A percentile compares a stretch with the other conserved stretches of the same genome.
Evolutionary conservation across 176 grass and related monocot genomes (phyloP).

Genomic region (Musa itinerans): DNA sequence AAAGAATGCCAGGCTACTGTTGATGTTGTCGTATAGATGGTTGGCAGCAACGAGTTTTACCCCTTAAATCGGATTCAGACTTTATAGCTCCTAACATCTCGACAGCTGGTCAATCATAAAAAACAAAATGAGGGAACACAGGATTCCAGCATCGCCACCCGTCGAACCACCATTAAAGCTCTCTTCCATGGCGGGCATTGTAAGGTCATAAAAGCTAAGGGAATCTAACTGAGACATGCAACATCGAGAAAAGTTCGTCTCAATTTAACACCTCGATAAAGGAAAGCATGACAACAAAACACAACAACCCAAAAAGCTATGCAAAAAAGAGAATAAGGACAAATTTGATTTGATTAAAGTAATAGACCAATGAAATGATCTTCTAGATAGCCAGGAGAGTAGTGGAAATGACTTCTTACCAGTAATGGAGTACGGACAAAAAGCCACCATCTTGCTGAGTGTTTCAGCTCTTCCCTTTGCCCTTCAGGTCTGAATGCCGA

Average conservation of each 20-base stretch:
- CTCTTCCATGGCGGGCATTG: not conserved
- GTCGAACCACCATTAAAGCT: not conserved
- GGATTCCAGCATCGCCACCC: not conserved
- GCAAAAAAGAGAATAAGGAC: not conserved
- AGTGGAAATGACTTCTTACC: not conserved
- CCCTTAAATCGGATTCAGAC: not conserved
- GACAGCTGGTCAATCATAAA: not conserved
- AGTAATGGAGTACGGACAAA: no score
- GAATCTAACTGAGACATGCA: conserved; percentile 1
- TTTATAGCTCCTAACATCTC: not conserved
- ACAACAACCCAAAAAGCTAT: not conserved
- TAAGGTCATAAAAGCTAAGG: not conserved
- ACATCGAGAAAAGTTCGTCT: not conserved
- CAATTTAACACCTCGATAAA: not conserved
- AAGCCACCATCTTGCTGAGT: not conserved
- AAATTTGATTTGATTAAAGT: not conserved
- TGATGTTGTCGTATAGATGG: not conserved
- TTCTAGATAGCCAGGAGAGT: not conserved
- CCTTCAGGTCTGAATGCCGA: conserved; percentile 20
- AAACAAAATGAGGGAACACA: not conserved
- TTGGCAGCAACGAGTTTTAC: not conserved
- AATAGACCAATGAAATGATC: not conserved
- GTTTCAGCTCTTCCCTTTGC: conserved; percentile 23
- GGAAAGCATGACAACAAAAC: not conserved
- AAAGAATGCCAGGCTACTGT: not conserved